Base-by-base conservation (phyloP, 2,329 filamentous ascomycete genomes). In the Aureobasidium vineae region DNA sequence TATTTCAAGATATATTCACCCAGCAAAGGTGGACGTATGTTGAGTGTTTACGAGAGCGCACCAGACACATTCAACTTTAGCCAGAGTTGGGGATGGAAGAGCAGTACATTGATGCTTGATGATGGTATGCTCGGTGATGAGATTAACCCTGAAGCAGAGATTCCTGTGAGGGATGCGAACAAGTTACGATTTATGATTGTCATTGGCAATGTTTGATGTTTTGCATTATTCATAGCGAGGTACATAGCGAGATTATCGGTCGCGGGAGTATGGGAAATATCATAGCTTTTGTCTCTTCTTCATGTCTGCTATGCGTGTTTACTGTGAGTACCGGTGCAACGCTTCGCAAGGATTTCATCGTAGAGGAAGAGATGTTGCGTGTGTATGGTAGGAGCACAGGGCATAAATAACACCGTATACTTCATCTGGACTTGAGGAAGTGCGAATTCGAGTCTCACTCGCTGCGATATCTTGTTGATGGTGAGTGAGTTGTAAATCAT, bases 1-100 rank as follows among this genome's bases (percentile, higher is more conserved):
- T 86, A 86, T 70, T 86, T 86, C 76, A 86, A 86, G 72, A 86
- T 86, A 63, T 86, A 85, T 74, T 81, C 78, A n/a, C 84, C 84
- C 0, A 82, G 79, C 26, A 84, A 85, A 69, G 84, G 83, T n/a
- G 84, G 84, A 3, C 75, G 84, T 16, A 82, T 86, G 78, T 73
- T 86, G 41, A 83, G 80, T 61, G 83, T 86, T n/a, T 86, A 86
- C 70, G 84, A 85, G 69, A 82, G 79, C 53, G 83, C 83, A 5
- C 84, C 84, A 1, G 84, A 86, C 70, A 79, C 79, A 65, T 86
- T 86, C 73, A 85, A 86, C 71, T 86, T 86, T 72, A 83, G 80
- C 54, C 84, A 86, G 75, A 84, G 81, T 69, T 86, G 84, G 84
- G 84, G 84, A 0, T 86, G 84, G 84, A 86, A 85, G 78, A 85